These are phyloP conservation scores for Coprinellus micaceus DNA, from an alignment of 768 basidiomycete genomes.

Conservation along the genomic window DNA sequence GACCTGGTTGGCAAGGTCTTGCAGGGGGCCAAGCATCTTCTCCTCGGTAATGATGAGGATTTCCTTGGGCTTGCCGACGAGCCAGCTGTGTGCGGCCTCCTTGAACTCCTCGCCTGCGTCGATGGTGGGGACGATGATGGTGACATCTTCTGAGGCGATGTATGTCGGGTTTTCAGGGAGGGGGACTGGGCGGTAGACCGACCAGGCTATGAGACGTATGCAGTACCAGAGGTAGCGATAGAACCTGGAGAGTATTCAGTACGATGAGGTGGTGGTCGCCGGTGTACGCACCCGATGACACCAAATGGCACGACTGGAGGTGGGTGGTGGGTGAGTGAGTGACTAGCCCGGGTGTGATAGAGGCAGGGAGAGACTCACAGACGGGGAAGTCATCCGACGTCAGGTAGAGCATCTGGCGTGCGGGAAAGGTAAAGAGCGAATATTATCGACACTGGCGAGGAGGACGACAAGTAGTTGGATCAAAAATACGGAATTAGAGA, in stretches of 20 bases:
- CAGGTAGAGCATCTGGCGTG: constrained; percentile 70
- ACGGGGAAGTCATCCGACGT: constrained; percentile 89
- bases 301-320: constrained; percentile 81
- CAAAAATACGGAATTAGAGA: constrained; percentile 4
- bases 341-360: not conserved
- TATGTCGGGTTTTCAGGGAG: constrained; percentile 90
- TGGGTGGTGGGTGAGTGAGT: constrained; percentile 15
- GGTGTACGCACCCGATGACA: constrained; percentile 64
- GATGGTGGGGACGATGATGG: constrained; percentile 94
- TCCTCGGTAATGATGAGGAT: constrained; percentile 74
- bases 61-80: constrained; percentile 86
- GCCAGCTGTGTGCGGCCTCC: constrained; percentile 89
- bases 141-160: constrained; percentile 87
- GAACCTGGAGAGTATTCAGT: constrained; percentile 49
- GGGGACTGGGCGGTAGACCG: constrained; percentile 84
- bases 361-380: constrained; percentile 51
- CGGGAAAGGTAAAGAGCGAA: constrained; percentile 32
- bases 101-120: constrained; percentile 96
- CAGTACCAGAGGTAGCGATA: constrained; percentile 93
- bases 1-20: constrained; percentile 85
- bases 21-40: constrained; percentile 84
- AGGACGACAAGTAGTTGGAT: constrained; percentile 26
- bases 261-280: not conserved
- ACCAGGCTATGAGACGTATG: constrained; percentile 77
- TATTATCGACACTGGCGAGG: constrained; percentile 32